A percentile compares a stretch with the other conserved stretches of the same genome.
phyloP scores from a whole-genome alignment of 345 rosid species.

The Capsella bursapastoris region DNA sequence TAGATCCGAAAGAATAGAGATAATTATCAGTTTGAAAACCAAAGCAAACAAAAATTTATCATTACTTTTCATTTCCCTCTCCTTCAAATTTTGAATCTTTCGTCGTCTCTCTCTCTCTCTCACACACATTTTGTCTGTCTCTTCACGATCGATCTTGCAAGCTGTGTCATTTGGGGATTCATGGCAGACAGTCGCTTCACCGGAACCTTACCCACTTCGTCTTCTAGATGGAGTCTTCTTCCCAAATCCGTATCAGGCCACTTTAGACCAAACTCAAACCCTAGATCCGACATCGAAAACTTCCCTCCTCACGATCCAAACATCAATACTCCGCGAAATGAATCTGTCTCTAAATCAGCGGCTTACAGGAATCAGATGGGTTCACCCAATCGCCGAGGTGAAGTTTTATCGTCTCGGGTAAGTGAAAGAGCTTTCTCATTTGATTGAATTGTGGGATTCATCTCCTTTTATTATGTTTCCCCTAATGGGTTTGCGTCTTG shows the following conservation, averaged over 20 bases:
- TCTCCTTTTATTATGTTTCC: too few relatives aligned
- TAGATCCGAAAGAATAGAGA: conserved; percentile 15
- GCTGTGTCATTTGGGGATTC: conserved; percentile 6
- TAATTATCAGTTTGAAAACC: conserved; percentile 6
- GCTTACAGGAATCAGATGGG: conserved; percentile 15
- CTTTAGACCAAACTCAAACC: conserved; percentile 45
- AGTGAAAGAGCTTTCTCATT: not conserved
- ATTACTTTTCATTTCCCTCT: conserved; percentile 27
- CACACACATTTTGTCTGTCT: not conserved
- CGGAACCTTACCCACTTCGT: conserved; percentile 49
- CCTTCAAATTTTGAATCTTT: conserved; percentile 38
- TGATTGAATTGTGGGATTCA: too few relatives aligned
- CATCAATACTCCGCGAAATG: conserved; percentile 36
- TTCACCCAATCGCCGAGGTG: conserved; percentile 30
- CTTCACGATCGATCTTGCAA: conserved; percentile 15
- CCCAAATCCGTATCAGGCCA: conserved; percentile 67
- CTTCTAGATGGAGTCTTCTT: conserved; percentile 65
- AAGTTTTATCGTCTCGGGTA: conserved; percentile 35
- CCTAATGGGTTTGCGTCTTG: too few relatives aligned
- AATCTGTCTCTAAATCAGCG: conserved; percentile 41
- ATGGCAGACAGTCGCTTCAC: conserved; percentile 41
- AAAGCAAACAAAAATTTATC: not conserved
- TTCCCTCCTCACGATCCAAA: conserved; percentile 74
- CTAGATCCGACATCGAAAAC: conserved; percentile 57
- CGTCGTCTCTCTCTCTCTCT: not conserved